Evolutionary conservation across 306 rosid genomes (phyloP), one percentile per base, ranked within the genome.

Genomic region (Luffa aegyptiaca): DNA sequence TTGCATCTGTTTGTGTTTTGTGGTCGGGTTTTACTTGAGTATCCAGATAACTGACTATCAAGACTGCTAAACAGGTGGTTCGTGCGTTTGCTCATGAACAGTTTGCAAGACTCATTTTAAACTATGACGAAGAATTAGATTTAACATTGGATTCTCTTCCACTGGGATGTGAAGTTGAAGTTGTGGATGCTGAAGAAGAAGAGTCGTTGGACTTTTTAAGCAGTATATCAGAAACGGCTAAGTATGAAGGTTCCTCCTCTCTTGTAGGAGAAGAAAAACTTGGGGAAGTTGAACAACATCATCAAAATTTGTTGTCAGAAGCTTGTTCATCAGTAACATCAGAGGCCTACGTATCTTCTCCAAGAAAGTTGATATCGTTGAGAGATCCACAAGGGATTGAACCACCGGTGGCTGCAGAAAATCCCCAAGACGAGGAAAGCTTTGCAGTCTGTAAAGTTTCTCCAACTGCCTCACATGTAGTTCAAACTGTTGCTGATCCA

Each of bases 81-180:
- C 97, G 97, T 14, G 98, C 98, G 84, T 86, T 88, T 82, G 98
- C 97, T 58, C 98, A 94, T 65, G 98, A 94, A 81, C 98, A 94
- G 84, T 94, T 92, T 86, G 98, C 98, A 3, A 92, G 98, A 91
- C 89, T 94, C 84, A 90, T 94, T 84, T 85, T 94, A 81, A 92
- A 86, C 87, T 83, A 87, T 6, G 90, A 90, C 59, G 93, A 94
- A 37, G 95, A 90, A 84, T 85, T 92, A 86, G 92, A 90, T 63
- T 85, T 92, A 84, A 90, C 88, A 7, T 75, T 88, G 37, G 96
- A 91, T n/a, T 90, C 88, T 65, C 87, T 90, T 68, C 94, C 93
- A 20, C 44, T 86, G 71, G 91, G 85, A 84, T 88, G 86, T 80
- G 90, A 86, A 80, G 80, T 80, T 81, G 80, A 80, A 41, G 89